A percentile compares a stretch with the other conserved stretches of the same genome.
Evolutionary conservation across 192 early-diverging fungal genomes (phyloP).

Genomic region (Coemansia sp.): DNA sequence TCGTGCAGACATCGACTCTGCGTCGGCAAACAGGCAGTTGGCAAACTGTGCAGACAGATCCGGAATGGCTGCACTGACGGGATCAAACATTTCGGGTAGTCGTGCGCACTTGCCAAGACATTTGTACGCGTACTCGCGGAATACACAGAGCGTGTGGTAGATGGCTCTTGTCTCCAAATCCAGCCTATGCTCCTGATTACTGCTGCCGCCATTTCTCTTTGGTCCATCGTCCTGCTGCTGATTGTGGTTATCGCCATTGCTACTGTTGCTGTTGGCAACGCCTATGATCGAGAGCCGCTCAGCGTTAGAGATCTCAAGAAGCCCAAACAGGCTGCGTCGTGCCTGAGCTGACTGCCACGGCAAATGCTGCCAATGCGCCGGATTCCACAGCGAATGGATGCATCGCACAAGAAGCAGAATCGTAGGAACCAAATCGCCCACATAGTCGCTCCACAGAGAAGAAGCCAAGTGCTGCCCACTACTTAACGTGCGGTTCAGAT

Average conservation of each 20-base stretch:
- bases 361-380: constrained; percentile 20
- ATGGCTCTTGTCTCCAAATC: constrained; percentile 15
- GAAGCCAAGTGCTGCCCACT: constrained; percentile 8
- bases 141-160: constrained; percentile 20
- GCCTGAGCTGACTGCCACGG: constrained; percentile 37
- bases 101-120: constrained; percentile 24
- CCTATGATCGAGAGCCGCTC: constrained; percentile 26
- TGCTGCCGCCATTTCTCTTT: not conserved
- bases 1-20: constrained; percentile 19
- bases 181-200: not conserved
- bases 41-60: constrained; percentile 22
- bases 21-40: constrained; percentile 39
- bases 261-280: not conserved
- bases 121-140: constrained; percentile 40
- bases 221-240: not conserved
- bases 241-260: not conserved
- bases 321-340: constrained; percentile 22
- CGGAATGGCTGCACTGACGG: not conserved
- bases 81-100: constrained; percentile 22
- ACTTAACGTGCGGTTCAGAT: constrained; percentile 37
- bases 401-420: constrained; percentile 32
- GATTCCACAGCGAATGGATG: constrained; percentile 46
- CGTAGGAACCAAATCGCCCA: constrained; percentile 18
- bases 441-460: constrained; percentile 42
- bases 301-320: constrained; percentile 29